A percentile compares a stretch with the other conserved stretches of the same genome.
phyloP scores from a whole-genome alignment of 345 rosid genomes.

The Rhodamnia argentea region DNA sequence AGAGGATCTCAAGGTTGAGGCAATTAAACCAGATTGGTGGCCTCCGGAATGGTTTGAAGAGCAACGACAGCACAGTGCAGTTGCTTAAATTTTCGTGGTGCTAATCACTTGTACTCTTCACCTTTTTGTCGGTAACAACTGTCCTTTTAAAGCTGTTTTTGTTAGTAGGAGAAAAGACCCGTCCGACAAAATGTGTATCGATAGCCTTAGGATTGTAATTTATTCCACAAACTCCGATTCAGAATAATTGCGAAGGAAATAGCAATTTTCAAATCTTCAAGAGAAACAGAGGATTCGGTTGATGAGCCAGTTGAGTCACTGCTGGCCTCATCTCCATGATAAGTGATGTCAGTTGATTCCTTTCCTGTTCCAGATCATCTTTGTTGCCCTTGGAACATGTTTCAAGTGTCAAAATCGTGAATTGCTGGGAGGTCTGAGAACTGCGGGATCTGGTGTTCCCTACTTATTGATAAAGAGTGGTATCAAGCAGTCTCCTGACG shows the following conservation, averaged over 20 bases:
- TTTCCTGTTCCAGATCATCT: not conserved
- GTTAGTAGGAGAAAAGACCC: not conserved
- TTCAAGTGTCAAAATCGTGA: not conserved
- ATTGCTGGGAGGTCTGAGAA: not conserved
- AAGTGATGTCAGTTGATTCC: not conserved
- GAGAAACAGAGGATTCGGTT: not conserved
- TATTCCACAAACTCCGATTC: not conserved
- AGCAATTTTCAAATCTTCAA: not conserved
- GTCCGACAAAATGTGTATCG: not conserved
- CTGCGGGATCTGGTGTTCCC: not conserved
- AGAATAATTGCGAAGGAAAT: not conserved
- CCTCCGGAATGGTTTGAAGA: slow-evolving; percentile 61
- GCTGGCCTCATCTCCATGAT: not conserved
- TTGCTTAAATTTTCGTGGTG: slow-evolving; percentile 13
- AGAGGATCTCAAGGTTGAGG: slow-evolving; percentile 53
- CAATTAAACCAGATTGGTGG: slow-evolving; percentile 78
- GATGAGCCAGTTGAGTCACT: not conserved
- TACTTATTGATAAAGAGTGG: not conserved
- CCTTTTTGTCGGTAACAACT: not conserved
- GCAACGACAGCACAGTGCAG: slow-evolving; percentile 21
- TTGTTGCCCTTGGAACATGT: not conserved
- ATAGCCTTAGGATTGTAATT: not conserved
- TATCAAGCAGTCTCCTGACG: not conserved
- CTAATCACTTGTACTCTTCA: not conserved
- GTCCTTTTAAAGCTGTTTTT: not conserved